Conservation (phyloP, 2,329 filamentous ascomycete species). For the Diaporthe caulivora region DNA sequence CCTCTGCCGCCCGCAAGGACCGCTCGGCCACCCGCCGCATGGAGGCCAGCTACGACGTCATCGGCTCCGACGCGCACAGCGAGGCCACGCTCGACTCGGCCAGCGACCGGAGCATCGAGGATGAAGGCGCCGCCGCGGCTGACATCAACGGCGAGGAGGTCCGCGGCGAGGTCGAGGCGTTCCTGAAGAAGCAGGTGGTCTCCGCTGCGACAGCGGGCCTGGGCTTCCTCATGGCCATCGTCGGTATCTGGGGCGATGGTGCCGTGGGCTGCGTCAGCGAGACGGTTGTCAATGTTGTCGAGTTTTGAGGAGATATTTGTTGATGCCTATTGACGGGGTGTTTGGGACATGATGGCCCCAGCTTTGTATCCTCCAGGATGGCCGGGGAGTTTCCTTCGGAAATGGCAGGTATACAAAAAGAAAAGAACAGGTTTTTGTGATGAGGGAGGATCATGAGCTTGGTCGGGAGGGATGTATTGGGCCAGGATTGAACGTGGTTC, state of each 20-base stretch:
- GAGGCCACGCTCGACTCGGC: slow-evolving; percentile 55
- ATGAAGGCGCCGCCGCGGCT: slow-evolving; percentile 58
- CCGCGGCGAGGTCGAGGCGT: slow-evolving; percentile 66
- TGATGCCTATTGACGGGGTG: background rate
- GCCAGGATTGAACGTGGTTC: background rate
- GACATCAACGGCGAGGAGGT: slow-evolving; percentile 74
- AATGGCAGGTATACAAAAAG: background rate
- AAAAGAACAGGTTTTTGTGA: background rate
- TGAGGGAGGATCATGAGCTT: background rate
- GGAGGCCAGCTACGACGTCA: slow-evolving; percentile 80
- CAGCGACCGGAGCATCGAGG: slow-evolving; percentile 61
- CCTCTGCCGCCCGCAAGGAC: slow-evolving; percentile 43
- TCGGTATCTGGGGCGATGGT: slow-evolving; percentile 66
- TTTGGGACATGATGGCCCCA: background rate
- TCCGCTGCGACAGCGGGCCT: slow-evolving; percentile 66
- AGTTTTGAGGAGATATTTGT: background rate
- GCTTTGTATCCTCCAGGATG: background rate
- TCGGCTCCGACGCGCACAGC: slow-evolving; percentile 64
- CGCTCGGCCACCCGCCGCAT: slow-evolving; percentile 57
- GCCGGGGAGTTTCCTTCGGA: background rate
- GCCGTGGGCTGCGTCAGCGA: slow-evolving; percentile 30
- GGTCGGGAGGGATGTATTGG: background rate
- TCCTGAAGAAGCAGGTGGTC: slow-evolving; percentile 66
- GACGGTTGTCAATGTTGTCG: slow-evolving; percentile 31
- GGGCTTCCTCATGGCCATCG: slow-evolving; percentile 71